Conservation (phyloP, 2,329 filamentous ascomycete species). For the Aureobasidium sp. region DNA sequence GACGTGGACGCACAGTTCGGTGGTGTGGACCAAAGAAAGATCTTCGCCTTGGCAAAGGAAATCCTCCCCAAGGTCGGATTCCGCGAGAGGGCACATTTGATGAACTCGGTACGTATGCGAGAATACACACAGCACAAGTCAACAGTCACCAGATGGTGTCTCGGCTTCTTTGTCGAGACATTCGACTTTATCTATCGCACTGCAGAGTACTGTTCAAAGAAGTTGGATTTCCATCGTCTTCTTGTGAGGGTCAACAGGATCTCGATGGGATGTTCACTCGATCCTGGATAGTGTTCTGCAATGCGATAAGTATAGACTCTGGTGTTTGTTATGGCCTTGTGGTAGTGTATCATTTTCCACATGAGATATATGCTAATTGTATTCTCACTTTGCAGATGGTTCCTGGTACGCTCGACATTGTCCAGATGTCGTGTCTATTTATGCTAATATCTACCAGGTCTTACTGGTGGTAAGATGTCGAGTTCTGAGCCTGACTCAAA, state of each 20-base stretch:
- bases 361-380: conserved; percentile 32
- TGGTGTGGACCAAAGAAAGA: conserved; percentile 75
- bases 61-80: conserved; percentile 60
- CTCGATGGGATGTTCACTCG: no score
- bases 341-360: neutral
- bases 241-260: no score
- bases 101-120: conserved; percentile 50
- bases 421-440: neutral
- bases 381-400: neutral
- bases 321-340: no score
- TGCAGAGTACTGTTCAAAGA: no score
- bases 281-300: no score
- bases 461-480: conserved; percentile 70
- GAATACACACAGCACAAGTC: neutral
- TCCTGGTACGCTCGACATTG: neutral
- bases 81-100: conserved; percentile 62
- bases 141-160: neutral
- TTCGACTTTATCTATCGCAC: no score
- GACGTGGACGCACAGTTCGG: conserved; percentile 84
- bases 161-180: neutral
- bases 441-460: neutral
- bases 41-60: conserved; percentile 55
- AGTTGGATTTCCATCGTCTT: no score
- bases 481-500: conserved; percentile 65
- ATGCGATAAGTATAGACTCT: no score